A percentile compares a stretch with the other conserved stretches of the same genome.
These are phyloP conservation scores for Eragrostis nindensis DNA, from an alignment of 176 grass and related monocot species.

Conservation along the genomic window DNA sequence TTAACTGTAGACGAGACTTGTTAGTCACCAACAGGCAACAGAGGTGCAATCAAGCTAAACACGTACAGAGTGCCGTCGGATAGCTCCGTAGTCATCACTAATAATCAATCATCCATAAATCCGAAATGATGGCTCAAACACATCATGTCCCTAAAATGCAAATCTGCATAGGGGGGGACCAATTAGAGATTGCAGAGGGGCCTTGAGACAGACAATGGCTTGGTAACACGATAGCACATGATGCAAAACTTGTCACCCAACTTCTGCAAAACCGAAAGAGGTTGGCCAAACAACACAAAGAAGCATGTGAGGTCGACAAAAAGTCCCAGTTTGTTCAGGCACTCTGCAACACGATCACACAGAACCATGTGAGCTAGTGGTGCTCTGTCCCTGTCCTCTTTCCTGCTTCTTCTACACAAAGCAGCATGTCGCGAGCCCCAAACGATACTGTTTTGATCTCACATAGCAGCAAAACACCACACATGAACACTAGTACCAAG, in stretches of 20 bases:
- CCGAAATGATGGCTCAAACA: background rate
- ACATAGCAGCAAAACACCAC: too few species aligned
- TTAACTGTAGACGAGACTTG: too few species aligned
- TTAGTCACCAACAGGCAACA: background rate
- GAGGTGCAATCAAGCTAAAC: background rate
- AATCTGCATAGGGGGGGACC: background rate
- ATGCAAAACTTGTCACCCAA: background rate
- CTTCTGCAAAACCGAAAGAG: background rate
- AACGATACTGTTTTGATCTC: too few species aligned
- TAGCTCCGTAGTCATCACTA: background rate
- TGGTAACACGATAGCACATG: too few species aligned
- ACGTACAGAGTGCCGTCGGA: background rate
- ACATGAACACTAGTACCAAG: background rate
- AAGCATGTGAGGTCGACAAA: background rate
- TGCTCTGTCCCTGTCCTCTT: background rate
- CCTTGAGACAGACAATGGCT: too few species aligned
- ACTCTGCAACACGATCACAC: background rate
- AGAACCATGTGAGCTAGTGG: background rate
- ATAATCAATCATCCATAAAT: background rate
- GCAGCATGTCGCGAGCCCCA: background rate
- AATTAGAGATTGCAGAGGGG: too few species aligned
- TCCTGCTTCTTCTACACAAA: background rate
- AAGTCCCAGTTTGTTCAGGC: background rate
- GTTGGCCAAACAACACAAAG: background rate
- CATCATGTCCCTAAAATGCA: background rate